These are phyloP conservation scores for Strombidium stylifer DNA, from an alignment of 73 alveolate species.

Conservation along the genomic window DNA sequence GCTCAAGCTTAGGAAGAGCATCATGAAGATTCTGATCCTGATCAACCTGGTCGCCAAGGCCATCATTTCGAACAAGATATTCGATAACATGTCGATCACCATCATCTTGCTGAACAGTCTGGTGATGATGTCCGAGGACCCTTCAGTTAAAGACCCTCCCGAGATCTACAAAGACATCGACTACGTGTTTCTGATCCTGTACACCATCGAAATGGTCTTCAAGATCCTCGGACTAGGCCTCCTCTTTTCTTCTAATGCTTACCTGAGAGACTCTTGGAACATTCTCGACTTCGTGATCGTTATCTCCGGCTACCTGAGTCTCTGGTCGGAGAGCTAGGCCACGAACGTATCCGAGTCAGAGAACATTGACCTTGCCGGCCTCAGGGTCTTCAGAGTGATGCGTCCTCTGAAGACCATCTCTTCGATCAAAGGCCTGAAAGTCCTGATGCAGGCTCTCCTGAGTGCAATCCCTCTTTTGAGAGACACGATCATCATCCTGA, in stretches of 20 bases:
- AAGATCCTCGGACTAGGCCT: slow-evolving; percentile 35
- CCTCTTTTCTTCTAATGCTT: slow-evolving; percentile 9
- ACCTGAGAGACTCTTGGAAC: slow-evolving; percentile 80
- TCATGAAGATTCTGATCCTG: slow-evolving; percentile 5
- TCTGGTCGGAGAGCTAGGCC: slow-evolving; percentile 46
- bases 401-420: slow-evolving; percentile 97
- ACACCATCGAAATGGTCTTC: slow-evolving; percentile 44
- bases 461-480: slow-evolving; percentile 90
- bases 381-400: slow-evolving; percentile 94
- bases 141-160: slow-evolving; percentile 8
- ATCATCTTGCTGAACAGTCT: slow-evolving; percentile 26
- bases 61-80: slow-evolving; percentile 12
- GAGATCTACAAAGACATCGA: slow-evolving; percentile 5
- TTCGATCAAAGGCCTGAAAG: slow-evolving; percentile 90
- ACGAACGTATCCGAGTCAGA: too few species aligned
- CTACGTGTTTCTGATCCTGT: slow-evolving; percentile 10
- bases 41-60: slow-evolving; percentile 13
- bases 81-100: slow-evolving; percentile 18
- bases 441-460: slow-evolving; percentile 85
- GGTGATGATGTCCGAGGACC: slow-evolving; percentile 28
- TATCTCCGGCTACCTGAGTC: slow-evolving; percentile 68
- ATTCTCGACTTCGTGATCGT: slow-evolving; percentile 67
- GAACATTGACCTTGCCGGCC: slow-evolving; percentile 79
- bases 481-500: slow-evolving; percentile 81
- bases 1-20: slow-evolving; percentile 32